These are phyloP conservation scores for Hysterium pulicare DNA, from an alignment of 2,329 filamentous ascomycete species.

Conservation along the genomic window DNA sequence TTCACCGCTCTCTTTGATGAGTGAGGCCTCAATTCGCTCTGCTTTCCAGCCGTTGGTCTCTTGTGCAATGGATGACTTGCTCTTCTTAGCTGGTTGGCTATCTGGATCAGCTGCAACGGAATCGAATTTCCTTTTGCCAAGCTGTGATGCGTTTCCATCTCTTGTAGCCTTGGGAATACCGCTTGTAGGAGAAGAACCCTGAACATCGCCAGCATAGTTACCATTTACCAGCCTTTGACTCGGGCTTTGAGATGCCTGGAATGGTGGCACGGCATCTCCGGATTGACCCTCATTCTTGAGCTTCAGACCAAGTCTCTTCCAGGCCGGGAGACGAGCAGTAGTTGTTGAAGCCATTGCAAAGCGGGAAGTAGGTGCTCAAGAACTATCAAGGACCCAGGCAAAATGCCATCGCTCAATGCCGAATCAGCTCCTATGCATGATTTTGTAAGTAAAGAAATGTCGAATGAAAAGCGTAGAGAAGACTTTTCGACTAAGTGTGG, in stretches of 20 bases:
- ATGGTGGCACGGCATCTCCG: constrained; percentile 24
- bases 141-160: constrained; percentile 24
- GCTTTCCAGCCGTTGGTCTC: constrained; percentile 5
- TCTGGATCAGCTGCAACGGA: constrained; percentile 23
- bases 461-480: constrained; percentile 32
- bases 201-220: not conserved
- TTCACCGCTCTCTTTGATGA: constrained; percentile 11
- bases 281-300: constrained; percentile 51
- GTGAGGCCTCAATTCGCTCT: not conserved
- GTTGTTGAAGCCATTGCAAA: constrained; percentile 26
- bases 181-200: not conserved
- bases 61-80: constrained; percentile 12
- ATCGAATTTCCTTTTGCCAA: constrained; percentile 38
- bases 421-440: constrained; percentile 29
- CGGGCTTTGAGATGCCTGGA: constrained; percentile 5
- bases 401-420: constrained; percentile 30
- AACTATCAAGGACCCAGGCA: constrained; percentile 16
- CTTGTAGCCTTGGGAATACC: constrained; percentile 4
- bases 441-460: constrained; percentile 23
- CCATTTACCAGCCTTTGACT: not conserved
- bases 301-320: constrained; percentile 60
- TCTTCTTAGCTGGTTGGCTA: constrained; percentile 24
- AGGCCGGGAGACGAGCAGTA: constrained; percentile 46
- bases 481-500: constrained; percentile 30
- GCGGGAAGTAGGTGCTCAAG: constrained; percentile 23